Base-by-base conservation (phyloP, 495 filamentous ascomycete species). In the Tuber borchii region DNA sequence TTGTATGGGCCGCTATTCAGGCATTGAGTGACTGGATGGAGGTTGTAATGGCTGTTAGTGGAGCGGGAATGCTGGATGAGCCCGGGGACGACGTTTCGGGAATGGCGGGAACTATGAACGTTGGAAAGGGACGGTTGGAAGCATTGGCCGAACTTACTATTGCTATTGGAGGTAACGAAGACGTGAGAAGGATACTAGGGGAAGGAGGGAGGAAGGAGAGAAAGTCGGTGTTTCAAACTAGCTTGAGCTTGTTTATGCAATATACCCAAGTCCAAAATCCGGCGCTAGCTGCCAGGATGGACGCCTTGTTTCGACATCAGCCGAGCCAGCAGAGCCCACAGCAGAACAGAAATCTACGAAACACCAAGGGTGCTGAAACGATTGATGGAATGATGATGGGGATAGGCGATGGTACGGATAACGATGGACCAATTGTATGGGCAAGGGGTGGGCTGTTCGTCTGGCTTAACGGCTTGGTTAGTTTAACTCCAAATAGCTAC, bases 401-500 rank as follows among this genome's bases (percentile, higher is more conserved):
- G 26, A 69, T 80, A 26, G 75, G 80, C 6, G 80, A 76, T n/a
- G 80, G 76, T 20, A 87, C 81, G 82, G 83, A 95, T 2, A 86
- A 90, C 40, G 91, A 94, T 78, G 84, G 91, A 7, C 90, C 91
- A 1, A 85, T 87, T 9, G 85, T 91, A 17, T 92, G 93, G 83
- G 91, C 93, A n/a, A 88, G 94, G 85, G 94, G 93, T 71, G 93
- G 93, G 69, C 86, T 98, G 78, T 98, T 94, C 83, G 87, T 97
- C n/a, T 97, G 95, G 83, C 86, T 99, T 44, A 94, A 93, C 83
- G 90, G 94, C 70, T 87, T 92, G 85, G 92, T 97, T 86, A 82
- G 87, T 83, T n/a, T 17, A 44, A 31, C 61, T 71, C 40, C 8
- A 65, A 1, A 34, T 65, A 17, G 8, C 31, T 31, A 31, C 26